These are phyloP conservation scores for Globisporangium irregulare DNA, from an alignment of 352 stramenopile species.

Conservation along the genomic window DNA sequence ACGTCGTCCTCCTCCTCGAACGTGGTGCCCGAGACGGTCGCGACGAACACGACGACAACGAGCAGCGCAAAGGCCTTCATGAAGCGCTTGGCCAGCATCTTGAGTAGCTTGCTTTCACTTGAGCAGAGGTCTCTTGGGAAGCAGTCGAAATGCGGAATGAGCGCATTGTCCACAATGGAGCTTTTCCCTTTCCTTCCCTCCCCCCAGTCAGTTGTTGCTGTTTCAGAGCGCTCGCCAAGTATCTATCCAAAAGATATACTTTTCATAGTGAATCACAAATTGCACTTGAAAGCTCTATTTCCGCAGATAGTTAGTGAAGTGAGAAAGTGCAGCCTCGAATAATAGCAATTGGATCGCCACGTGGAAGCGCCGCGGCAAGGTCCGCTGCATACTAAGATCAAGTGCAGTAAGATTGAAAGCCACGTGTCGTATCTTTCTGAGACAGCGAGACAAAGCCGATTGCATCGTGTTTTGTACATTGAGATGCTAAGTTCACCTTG, in stretches of 20 bases:
- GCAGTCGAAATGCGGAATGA: conserved; percentile 49
- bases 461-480: neutral
- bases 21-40: conserved; percentile 31
- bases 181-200: neutral
- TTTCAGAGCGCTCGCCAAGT: neutral
- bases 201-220: neutral
- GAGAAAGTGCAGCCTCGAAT: neutral
- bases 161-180: neutral
- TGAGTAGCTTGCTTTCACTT: conserved; percentile 12
- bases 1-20: conserved; percentile 90
- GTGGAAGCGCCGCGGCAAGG: neutral
- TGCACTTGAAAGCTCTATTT: conserved; percentile 7
- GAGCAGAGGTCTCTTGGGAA: conserved; percentile 4
- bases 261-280: neutral
- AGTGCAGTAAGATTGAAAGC: conserved; percentile 1
- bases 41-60: conserved; percentile 43
- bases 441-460: neutral
- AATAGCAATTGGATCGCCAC: neutral
- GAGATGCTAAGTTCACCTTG: neutral
- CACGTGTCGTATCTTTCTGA: conserved; percentile 16
- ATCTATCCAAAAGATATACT: conserved; percentile 8
- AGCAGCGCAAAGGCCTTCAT: conserved; percentile 44
- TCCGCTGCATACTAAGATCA: conserved; percentile 14
- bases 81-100: conserved; percentile 65
- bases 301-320: conserved; percentile 11